Percentiles rank a stretch among this genome's conserved stretches.
Conservation (phyloP, 2,329 filamentous ascomycete genomes). For the Scedosporium aurantiacum region DNA sequence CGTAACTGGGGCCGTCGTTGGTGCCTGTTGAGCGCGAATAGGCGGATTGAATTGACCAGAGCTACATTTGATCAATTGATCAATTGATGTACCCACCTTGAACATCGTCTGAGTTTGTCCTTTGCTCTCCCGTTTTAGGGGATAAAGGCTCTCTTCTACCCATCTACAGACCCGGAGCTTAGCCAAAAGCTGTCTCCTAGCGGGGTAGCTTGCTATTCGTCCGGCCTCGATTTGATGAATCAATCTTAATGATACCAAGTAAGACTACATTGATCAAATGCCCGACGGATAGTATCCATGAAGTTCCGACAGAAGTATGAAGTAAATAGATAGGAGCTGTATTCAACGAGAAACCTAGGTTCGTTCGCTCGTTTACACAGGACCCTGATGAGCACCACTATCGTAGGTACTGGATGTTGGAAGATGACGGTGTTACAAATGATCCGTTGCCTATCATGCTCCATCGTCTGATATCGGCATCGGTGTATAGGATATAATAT, state of each 20-base stretch:
- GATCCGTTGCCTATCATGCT: neutral
- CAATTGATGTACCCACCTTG: too few relatives aligned
- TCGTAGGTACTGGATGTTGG: too few relatives aligned
- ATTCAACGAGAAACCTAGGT: too few relatives aligned
- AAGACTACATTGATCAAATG: neutral
- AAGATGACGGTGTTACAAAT: too few relatives aligned
- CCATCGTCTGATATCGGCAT: neutral
- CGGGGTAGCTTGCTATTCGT: constrained; percentile 3
- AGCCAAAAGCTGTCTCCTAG: constrained; percentile 1
- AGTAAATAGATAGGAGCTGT: neutral
- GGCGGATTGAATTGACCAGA: neutral
- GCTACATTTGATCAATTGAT: too few relatives aligned
- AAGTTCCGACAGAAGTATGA: neutral
- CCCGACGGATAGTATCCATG: neutral
- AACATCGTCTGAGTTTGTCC: neutral
- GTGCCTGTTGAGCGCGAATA: neutral
- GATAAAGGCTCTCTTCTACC: neutral
- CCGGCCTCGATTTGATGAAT: neutral
- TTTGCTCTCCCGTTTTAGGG: neutral
- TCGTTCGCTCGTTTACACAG: neutral
- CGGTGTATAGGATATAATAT: too few relatives aligned
- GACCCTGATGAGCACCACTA: too few relatives aligned
- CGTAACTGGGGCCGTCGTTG: neutral
- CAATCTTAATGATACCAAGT: neutral
- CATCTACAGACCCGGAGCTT: neutral